phyloP scores from a whole-genome alignment of 306 rosid species.

The Malus sieversii region DNA sequence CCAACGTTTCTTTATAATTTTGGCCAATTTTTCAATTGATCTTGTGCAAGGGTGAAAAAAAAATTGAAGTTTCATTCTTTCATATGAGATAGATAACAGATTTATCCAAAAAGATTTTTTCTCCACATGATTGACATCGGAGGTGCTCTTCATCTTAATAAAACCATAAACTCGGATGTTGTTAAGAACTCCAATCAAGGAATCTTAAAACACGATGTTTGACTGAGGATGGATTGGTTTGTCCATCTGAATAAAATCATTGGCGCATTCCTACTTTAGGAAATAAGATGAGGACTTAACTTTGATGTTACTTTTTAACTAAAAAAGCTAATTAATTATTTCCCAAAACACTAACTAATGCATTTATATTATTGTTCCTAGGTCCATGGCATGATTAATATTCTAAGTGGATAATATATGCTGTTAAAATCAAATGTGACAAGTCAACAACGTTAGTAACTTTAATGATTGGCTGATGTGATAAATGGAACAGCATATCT shows the following conservation, averaged over 20 bases:
- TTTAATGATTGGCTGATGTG: conserved; percentile 30
- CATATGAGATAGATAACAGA: too few species aligned
- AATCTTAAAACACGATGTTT: conserved; percentile 5
- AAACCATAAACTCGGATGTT: not conserved
- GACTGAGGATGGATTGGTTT: not conserved
- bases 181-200: conserved; percentile 17
- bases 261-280: not conserved
- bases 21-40: too few species aligned
- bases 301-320: conserved; percentile 20
- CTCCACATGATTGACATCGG: too few species aligned
- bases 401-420: conserved; percentile 17
- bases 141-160: too few species aligned
- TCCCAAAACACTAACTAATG: conserved; percentile 4
- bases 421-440: conserved; percentile 30
- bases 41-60: too few species aligned
- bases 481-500: not conserved
- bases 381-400: conserved; percentile 19
- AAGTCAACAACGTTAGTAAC: conserved; percentile 26
- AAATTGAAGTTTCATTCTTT: too few species aligned
- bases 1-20: too few species aligned
- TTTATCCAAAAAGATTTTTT: too few species aligned
- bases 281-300: not conserved
- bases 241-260: not conserved
- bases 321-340: conserved; percentile 3
- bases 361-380: not conserved